phyloP scores from a whole-genome alignment of 768 basidiomycete species.

The Boletus subparvulus region DNA sequence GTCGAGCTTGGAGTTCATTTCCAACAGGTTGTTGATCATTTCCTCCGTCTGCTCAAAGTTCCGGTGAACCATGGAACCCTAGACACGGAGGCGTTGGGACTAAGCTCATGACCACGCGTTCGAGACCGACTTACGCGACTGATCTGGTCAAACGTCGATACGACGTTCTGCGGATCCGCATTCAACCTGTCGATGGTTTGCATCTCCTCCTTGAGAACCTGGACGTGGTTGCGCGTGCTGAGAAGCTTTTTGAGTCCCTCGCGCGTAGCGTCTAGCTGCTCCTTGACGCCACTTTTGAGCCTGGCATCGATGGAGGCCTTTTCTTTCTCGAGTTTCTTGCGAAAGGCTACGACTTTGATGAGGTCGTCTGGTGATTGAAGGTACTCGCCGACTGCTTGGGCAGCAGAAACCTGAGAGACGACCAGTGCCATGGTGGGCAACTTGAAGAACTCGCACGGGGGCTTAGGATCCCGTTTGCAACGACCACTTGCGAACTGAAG shows the following conservation, averaged over 20 bases:
- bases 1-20: slow-evolving; percentile 85
- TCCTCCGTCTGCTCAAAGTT: slow-evolving; percentile 95
- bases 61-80: slow-evolving; percentile 95
- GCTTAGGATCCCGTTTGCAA: no score
- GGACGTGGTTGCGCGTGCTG: slow-evolving; percentile 72
- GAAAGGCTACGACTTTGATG: slow-evolving; percentile 79
- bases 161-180: slow-evolving; percentile 70
- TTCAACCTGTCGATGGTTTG: slow-evolving; percentile 72
- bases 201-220: slow-evolving; percentile 85
- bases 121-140: slow-evolving; percentile 63
- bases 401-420: slow-evolving; percentile 63
- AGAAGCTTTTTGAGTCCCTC: slow-evolving; percentile 84
- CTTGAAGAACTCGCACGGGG: no score
- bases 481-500: no score
- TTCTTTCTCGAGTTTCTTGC: slow-evolving; percentile 95
- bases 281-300: slow-evolving; percentile 85
- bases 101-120: background rate
- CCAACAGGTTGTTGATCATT: slow-evolving; percentile 91
- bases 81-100: background rate
- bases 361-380: slow-evolving; percentile 94
- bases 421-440: slow-evolving; percentile 42
- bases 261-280: slow-evolving; percentile 87
- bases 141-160: slow-evolving; percentile 93
- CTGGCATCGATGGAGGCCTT: slow-evolving; percentile 74
- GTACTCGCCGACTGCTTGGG: slow-evolving; percentile 85